Evolutionary conservation across 495 filamentous ascomycete species (phyloP), one percentile per base, ranked within the genome.

Genomic region (Daldinia grandis): DNA sequence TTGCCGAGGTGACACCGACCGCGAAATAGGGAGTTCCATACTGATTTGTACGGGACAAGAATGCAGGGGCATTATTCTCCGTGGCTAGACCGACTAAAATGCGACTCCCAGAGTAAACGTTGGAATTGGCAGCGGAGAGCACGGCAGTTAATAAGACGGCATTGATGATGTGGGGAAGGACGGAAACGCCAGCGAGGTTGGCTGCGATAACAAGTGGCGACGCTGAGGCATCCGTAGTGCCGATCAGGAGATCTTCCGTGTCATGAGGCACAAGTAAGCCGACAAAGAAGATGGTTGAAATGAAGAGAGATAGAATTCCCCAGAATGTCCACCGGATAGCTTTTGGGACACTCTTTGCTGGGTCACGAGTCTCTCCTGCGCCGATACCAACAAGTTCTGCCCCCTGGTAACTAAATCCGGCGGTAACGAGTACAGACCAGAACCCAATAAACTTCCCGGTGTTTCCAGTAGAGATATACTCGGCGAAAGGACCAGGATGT

Each of bases 161-260:
- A 71, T 92, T 92, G 78, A 93, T 89, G 68, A 92, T 87, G 55
- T 88, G 86, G 1, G 90, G 90, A 28, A 92, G 83, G 5, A 87
- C 87, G 6, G 79, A 80, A 68, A 92, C 87, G 66, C 89, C 89
- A 4, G 90, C 91, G 10, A 85, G 78, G 28, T 82, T 74, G 33
- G 91, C 87, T 25, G 90, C 89, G 55, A 93, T 87, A 24, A 92
- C 91, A 56, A 92, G 87, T 4, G 91, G 91, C 3, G 90, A 92
- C 35, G 87, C 88, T 50, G 87, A 87, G 68, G 86, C 69, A 75
- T 81, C 69, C 76, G 79, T 71, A 80, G 81, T 50, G 82, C 82
- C 69, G 33, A 77, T 81, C 37, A 86, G 75, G 14, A 93, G 83
- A 10, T 68, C 17, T 49, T 61, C 37, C 78, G 85, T 84, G 74